Evolutionary conservation across 495 filamentous ascomycete genomes (phyloP), one percentile per base, ranked within the genome.

Genomic region (Mycothermus thermophilus): DNA sequence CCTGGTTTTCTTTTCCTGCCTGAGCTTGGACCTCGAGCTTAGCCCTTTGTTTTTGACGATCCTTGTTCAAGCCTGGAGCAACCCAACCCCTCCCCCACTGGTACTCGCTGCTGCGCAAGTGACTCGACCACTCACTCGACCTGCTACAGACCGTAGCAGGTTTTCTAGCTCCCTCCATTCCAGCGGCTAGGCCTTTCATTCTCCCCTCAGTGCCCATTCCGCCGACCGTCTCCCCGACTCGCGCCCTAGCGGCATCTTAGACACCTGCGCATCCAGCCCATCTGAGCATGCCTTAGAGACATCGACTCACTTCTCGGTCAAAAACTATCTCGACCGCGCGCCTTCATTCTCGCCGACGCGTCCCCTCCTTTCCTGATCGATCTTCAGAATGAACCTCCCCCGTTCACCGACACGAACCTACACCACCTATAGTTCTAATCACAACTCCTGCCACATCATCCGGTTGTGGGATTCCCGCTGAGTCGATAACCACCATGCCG

Each of bases 381-480:
- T 16, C 13, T 34, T 35, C 54, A 57, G 36, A 28, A 57, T 55
- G 48, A 50, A 30, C 39, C 41, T 24, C 32, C 34, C 27, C 34
- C 31, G 8, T 25, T 38, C 22, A 14, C 37, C 37, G 14, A 34
- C 31, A 25, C n/a, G n/a, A n/a, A n/a, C n/a, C n/a, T n/a, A n/a
- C n/a, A 33, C 10, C 16, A 38, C 31, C 38, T 12, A 41, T 28
- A 16, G 25, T 28, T 22, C 23, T 13, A 42, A 20, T 28, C 34
- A 40, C 27, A 30, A 29, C 12, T 16, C 22, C 26, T 16, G 11
- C 27, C 30, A 27, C 37, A 21, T 14, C n/a, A 21, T 4, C 22
- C 11, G n/a, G n/a, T n/a, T n/a, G n/a, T n/a, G n/a, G n/a, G n/a
- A n/a, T n/a, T n/a, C n/a, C n/a, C n/a, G n/a, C n/a, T n/a, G n/a